phyloP scores from a whole-genome alignment of 768 basidiomycete genomes.

The Kwoniella mangroviensis region DNA sequence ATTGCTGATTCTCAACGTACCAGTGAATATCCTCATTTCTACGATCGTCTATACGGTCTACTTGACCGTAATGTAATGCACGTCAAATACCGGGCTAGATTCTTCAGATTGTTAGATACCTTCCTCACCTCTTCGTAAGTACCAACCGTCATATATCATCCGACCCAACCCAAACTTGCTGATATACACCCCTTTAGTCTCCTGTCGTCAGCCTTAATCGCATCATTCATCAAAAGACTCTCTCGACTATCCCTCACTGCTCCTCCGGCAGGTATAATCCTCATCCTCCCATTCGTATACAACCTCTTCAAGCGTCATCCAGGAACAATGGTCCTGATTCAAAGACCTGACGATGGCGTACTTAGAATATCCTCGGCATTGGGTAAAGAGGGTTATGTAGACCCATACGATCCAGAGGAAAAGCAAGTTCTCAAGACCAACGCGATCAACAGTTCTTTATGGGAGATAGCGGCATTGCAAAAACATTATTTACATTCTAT shows the following conservation, averaged over 20 bases:
- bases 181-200: slow-evolving; percentile 66
- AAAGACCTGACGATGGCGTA: slow-evolving; percentile 61
- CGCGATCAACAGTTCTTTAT: slow-evolving; percentile 84
- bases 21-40: slow-evolving; percentile 96
- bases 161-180: too few relatives aligned
- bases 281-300: slow-evolving; percentile 90
- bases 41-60: slow-evolving; percentile 86
- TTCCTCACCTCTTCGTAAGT: slow-evolving; percentile 90
- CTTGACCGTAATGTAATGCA: slow-evolving; percentile 87
- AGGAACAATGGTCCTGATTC: slow-evolving; percentile 89
- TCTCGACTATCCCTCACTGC: slow-evolving; percentile 80
- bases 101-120: slow-evolving; percentile 88
- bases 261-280: slow-evolving; percentile 86
- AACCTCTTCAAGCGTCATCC: slow-evolving; percentile 92
- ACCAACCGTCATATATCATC: not conserved
- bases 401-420: slow-evolving; percentile 74
- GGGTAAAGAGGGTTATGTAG: slow-evolving; percentile 44
- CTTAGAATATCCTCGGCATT: slow-evolving; percentile 2
- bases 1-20: not conserved
- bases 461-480: slow-evolving; percentile 83
- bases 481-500: slow-evolving; percentile 84
- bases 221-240: slow-evolving; percentile 91
- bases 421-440: slow-evolving; percentile 74
- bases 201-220: slow-evolving; percentile 85
- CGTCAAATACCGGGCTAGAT: slow-evolving; percentile 87